phyloP scores from a whole-genome alignment of 257 asterid genomes.

The Rauvolfia tetraphylla region DNA sequence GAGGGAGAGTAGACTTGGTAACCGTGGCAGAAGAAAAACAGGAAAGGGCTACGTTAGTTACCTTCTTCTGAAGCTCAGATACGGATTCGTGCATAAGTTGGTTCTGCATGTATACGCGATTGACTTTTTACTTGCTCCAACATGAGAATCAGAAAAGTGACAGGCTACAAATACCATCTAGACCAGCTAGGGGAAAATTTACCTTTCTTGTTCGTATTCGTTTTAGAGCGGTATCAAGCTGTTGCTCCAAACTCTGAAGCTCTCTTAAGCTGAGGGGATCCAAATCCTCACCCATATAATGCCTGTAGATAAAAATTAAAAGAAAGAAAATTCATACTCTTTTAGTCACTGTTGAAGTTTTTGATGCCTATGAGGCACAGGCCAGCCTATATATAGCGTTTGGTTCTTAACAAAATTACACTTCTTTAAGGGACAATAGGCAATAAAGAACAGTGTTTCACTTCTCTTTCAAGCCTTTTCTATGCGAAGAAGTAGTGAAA shows the following conservation, averaged over 20 bases:
- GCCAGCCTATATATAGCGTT: too few species aligned
- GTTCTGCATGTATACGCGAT: conserved; percentile 42
- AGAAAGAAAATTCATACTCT: not conserved
- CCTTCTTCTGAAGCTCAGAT: conserved; percentile 76
- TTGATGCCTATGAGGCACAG: not conserved
- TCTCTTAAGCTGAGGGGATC: conserved; percentile 66
- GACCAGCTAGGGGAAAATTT: not conserved
- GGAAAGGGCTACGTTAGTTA: not conserved
- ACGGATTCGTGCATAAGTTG: conserved; percentile 77
- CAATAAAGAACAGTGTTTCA: too few species aligned
- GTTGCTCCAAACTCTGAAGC: conserved; percentile 79
- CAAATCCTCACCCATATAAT: conserved; percentile 63
- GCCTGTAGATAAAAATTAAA: conserved; percentile 31
- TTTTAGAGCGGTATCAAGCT: conserved; percentile 60
- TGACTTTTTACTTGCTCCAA: not conserved
- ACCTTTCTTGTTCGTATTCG: conserved; percentile 66
- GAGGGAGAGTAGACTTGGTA: not conserved
- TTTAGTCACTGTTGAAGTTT: not conserved
- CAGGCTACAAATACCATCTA: not conserved
- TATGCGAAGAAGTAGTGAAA: not conserved
- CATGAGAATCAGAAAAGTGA: not conserved
- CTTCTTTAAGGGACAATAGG: too few species aligned
- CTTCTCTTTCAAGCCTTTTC: too few species aligned
- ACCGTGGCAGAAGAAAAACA: not conserved
- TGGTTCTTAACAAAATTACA: too few species aligned